Percentiles rank a stretch among this genome's conserved stretches.
Conservation (phyloP, 1,284 basidiomycete genomes). For the Ceratobasidium sp. region DNA sequence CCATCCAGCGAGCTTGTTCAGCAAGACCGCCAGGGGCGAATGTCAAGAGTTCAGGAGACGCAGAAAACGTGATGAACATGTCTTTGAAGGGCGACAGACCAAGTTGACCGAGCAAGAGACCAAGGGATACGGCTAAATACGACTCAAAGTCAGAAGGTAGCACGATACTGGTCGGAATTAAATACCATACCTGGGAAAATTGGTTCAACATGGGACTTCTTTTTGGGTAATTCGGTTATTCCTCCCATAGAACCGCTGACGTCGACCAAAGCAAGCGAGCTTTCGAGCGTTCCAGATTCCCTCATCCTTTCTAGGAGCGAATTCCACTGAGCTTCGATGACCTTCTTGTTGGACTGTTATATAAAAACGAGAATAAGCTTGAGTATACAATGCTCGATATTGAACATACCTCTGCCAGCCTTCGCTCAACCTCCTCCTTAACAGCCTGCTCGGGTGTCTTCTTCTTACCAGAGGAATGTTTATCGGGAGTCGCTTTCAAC, state of each 20-base stretch:
- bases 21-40: constrained; percentile 56
- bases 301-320: constrained; percentile 64
- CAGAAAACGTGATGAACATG: constrained; percentile 74
- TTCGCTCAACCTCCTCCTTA: constrained; percentile 34
- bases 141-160: not conserved
- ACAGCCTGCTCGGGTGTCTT: constrained; percentile 29
- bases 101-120: constrained; percentile 70
- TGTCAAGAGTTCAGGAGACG: constrained; percentile 60
- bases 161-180: not conserved
- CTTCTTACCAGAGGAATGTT: not conserved
- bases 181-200: constrained; percentile 59
- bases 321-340: constrained; percentile 73
- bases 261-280: constrained; percentile 74
- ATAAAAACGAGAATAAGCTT: not conserved
- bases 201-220: constrained; percentile 53
- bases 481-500: constrained; percentile 33
- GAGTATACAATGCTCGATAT: not conserved
- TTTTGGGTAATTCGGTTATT: constrained; percentile 7
- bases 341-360: constrained; percentile 53
- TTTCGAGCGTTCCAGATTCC: constrained; percentile 66
- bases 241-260: constrained; percentile 77
- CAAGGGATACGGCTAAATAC: constrained; percentile 64
- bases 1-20: constrained; percentile 58
- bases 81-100: constrained; percentile 70
- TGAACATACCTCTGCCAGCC: constrained; percentile 37